phyloP scores from a whole-genome alignment of 2,329 filamentous ascomycete species.

The Lomentospora prolificans region DNA sequence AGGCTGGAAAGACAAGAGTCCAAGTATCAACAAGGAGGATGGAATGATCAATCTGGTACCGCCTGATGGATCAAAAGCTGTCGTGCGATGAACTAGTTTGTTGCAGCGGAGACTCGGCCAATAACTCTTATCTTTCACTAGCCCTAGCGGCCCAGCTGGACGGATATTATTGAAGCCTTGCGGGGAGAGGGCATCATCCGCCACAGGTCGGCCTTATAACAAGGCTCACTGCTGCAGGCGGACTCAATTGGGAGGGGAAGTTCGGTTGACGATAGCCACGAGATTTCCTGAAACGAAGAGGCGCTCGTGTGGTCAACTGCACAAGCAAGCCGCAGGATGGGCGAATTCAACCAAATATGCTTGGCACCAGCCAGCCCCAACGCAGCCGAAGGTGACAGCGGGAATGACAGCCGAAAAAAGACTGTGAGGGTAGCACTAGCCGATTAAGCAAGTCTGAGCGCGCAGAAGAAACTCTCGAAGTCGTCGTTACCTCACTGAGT shows the following conservation, averaged over 20 bases:
- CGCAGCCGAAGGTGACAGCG: neutral
- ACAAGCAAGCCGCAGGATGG: neutral
- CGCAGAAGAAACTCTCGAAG: too few relatives aligned
- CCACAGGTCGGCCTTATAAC: neutral
- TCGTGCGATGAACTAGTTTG: neutral
- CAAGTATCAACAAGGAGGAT: neutral
- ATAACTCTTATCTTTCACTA: neutral
- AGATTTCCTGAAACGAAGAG: neutral
- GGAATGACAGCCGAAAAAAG: neutral
- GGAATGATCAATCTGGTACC: neutral
- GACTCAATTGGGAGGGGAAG: neutral
- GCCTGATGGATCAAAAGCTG: neutral
- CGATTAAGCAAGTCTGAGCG: neutral
- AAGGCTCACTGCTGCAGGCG: neutral
- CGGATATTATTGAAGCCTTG: neutral
- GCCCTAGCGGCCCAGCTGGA: neutral
- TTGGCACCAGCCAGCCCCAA: neutral
- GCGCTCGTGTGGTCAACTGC: neutral
- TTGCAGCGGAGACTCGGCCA: neutral
- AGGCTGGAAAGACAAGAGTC: neutral
- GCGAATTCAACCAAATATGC: neutral
- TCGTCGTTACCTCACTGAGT: too few relatives aligned
- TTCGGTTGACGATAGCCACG: neutral
- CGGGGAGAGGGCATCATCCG: neutral
- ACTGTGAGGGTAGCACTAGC: too few relatives aligned